A percentile compares a stretch with the other conserved stretches of the same genome.
These are phyloP conservation scores for Penicillium sp. DNA, from an alignment of 2,329 filamentous ascomycete genomes.

Conservation along the genomic window DNA sequence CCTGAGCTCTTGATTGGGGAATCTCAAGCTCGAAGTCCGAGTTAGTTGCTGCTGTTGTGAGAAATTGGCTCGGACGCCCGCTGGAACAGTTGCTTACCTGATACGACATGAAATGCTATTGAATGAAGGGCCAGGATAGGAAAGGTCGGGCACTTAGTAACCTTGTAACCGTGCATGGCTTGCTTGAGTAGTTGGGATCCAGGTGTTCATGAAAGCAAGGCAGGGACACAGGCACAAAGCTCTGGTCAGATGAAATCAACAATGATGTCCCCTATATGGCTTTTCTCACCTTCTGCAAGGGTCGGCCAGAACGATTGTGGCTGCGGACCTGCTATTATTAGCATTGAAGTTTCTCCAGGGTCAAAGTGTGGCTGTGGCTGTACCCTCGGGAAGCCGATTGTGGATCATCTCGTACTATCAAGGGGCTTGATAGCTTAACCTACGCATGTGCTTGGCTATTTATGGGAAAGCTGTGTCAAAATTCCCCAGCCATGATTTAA, in stretches of 20 bases:
- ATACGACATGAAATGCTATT: background rate
- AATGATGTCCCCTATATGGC: background rate
- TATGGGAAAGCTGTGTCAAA: background rate
- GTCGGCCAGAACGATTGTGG: background rate
- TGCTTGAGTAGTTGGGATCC: background rate
- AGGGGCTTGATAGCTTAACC: background rate
- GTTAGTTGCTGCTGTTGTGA: background rate
- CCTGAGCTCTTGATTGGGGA: background rate
- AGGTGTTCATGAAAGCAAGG: background rate
- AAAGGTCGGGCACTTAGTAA: background rate
- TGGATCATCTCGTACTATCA: slow-evolving; percentile 1
- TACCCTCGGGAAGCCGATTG: slow-evolving; percentile 5
- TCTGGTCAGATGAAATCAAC: background rate
- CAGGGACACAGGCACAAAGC: background rate
- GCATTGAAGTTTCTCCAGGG: background rate
- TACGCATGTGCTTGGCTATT: background rate
- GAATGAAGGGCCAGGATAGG: background rate
- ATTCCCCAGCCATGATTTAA: background rate
- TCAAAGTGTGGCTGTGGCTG: slow-evolving; percentile 3
- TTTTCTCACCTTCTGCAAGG: background rate
- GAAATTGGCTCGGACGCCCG: too few relatives aligned
- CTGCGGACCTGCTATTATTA: background rate
- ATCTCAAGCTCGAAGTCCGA: background rate
- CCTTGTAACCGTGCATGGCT: background rate
- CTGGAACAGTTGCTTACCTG: background rate